phyloP scores from a whole-genome alignment of 306 rosid genomes.

The Gleditsia sinensis region DNA sequence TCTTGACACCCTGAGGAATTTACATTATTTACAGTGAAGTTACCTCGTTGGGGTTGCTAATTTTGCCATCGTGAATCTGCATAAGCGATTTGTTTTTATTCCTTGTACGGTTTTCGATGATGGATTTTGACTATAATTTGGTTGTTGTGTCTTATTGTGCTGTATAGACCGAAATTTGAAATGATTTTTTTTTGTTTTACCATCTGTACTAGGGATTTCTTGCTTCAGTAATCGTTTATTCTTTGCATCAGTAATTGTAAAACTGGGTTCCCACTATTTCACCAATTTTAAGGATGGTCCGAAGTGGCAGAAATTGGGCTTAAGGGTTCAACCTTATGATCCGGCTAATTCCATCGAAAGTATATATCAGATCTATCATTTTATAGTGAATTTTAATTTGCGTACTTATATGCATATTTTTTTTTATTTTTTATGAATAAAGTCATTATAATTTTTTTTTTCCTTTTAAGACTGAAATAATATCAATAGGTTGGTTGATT shows the following conservation, averaged over 20 bases:
- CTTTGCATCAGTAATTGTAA: no score
- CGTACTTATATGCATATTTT: no score
- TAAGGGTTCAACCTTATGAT: neutral
- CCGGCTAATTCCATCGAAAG: no score
- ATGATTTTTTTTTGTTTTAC: neutral
- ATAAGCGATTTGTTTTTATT: neutral
- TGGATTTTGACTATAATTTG: conserved; percentile 28
- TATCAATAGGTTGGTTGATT: neutral
- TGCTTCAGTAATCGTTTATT: neutral
- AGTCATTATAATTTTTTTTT: no score
- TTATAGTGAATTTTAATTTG: no score
- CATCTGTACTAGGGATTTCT: no score
- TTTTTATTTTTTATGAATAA: no score
- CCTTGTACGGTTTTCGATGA: neutral
- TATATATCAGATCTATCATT: no score
- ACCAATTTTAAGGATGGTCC: neutral
- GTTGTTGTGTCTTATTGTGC: conserved; percentile 28
- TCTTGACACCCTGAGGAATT: conserved; percentile 28
- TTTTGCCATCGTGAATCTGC: conserved; percentile 29
- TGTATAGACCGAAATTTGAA: neutral
- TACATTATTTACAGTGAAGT: conserved; percentile 27
- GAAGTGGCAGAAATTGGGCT: neutral
- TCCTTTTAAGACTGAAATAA: neutral
- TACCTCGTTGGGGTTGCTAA: conserved; percentile 26
- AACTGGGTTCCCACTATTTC: no score